These are phyloP conservation scores for Ceratobasidium sp. DNA, from an alignment of 1,284 basidiomycete genomes.

Conservation along the genomic window DNA sequence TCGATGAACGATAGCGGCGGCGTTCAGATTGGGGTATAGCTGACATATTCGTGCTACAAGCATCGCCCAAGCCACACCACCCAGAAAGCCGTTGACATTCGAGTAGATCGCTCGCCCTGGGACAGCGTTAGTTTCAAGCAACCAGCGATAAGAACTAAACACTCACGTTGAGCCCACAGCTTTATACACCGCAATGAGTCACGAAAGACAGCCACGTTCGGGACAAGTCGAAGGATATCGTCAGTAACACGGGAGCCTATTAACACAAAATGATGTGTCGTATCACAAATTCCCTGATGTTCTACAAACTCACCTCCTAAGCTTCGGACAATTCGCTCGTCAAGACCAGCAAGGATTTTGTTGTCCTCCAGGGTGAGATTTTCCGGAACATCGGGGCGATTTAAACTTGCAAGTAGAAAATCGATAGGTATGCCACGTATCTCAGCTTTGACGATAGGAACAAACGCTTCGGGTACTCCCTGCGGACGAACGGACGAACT, in stretches of 20 bases:
- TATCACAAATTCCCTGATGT: conserved; percentile 17
- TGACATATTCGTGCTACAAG: conserved; percentile 99
- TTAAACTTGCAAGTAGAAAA: conserved; percentile 91
- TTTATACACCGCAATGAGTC: conserved; percentile 96
- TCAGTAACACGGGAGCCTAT: conserved; percentile 96
- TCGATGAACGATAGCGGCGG: conserved; percentile 95
- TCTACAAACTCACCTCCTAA: conserved; percentile 77
- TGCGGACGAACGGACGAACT: conserved; percentile 57
- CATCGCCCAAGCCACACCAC: conserved; percentile 99
- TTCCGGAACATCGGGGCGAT: conserved; percentile 89
- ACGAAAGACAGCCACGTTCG: conserved; percentile 94
- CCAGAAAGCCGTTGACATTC: conserved; percentile 97
- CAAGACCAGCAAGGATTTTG: conserved; percentile 91
- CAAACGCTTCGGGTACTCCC: conserved; percentile 96
- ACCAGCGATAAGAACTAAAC: conserved; percentile 6
- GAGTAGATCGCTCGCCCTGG: conserved; percentile 96
- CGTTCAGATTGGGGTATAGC: conserved; percentile 94
- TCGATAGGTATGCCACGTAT: conserved; percentile 95
- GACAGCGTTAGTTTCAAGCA: not conserved
- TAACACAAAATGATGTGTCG: not conserved
- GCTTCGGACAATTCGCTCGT: conserved; percentile 95
- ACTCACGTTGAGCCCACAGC: conserved; percentile 95
- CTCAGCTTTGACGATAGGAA: conserved; percentile 94
- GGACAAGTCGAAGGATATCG: conserved; percentile 95
- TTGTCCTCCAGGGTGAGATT: conserved; percentile 92